Evolutionary conservation across 2,329 filamentous ascomycete species (phyloP).

Genomic region (Rhynchosporium secalis): DNA sequence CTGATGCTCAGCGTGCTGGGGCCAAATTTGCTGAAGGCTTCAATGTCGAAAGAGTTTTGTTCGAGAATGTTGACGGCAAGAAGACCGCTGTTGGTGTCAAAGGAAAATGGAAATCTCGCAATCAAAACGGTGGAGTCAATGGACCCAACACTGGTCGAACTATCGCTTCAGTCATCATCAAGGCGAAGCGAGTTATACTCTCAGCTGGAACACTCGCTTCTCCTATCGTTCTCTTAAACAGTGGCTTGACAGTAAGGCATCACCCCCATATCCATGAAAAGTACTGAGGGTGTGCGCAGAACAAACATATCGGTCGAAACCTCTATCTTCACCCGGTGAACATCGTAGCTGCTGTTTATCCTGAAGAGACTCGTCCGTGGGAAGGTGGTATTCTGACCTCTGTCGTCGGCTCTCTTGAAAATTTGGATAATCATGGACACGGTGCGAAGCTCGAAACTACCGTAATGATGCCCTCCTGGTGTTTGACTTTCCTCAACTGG

Average conservation of each 20-base stretch:
- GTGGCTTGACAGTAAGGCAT: constrained; percentile 61
- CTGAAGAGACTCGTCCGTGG: constrained; percentile 67
- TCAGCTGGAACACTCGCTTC: constrained; percentile 73
- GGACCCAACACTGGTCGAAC: constrained; percentile 49
- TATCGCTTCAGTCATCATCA: constrained; percentile 64
- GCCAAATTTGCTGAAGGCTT: constrained; percentile 82
- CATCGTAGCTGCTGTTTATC: constrained; percentile 58
- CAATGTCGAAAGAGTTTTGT: constrained; percentile 67
- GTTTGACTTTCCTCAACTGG: constrained; percentile 67
- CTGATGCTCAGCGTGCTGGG: constrained; percentile 72
- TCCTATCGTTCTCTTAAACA: constrained; percentile 72
- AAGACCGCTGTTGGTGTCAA: constrained; percentile 66
- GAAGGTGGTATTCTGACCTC: constrained; percentile 72
- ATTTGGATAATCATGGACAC: constrained; percentile 75
- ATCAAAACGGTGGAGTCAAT: constrained; percentile 57
- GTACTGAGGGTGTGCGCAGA: constrained; percentile 43
- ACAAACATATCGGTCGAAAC: constrained; percentile 78
- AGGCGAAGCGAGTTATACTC: constrained; percentile 76
- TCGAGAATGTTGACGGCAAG: constrained; percentile 51
- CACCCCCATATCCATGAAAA: neutral
- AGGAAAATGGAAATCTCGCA: constrained; percentile 72
- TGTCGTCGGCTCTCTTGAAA: constrained; percentile 73
- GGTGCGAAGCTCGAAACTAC: constrained; percentile 77
- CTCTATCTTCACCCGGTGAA: constrained; percentile 76
- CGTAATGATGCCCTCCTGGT: constrained; percentile 67